phyloP scores from a whole-genome alignment of 768 basidiomycete genomes.

The Lanmaoa pseudosensibilis region DNA sequence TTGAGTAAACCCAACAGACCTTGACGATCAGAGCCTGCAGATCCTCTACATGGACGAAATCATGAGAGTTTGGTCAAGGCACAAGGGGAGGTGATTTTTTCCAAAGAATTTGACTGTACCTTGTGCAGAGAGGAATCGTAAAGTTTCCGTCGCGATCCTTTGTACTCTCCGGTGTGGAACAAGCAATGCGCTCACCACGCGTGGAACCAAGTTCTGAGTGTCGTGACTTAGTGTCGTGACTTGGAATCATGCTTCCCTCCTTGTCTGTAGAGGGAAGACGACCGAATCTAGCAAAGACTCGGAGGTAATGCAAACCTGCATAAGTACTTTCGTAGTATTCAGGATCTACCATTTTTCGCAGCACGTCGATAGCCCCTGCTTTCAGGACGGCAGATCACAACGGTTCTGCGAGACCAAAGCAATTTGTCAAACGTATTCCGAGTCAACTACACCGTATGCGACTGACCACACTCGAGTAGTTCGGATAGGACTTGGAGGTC shows the following conservation, averaged over 20 bases:
- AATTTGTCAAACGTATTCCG: background rate
- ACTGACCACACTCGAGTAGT: constrained; percentile 25
- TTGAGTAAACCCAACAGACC: constrained; percentile 16
- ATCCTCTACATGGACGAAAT: constrained; percentile 4
- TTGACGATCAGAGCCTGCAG: constrained; percentile 10
- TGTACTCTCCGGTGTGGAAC: constrained; percentile 19
- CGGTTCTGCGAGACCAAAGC: constrained; percentile 7
- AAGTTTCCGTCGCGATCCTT: constrained; percentile 10
- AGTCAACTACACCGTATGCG: too few relatives aligned
- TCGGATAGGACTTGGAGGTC: constrained; percentile 19
- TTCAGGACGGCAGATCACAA: constrained; percentile 18
- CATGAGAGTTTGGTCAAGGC: background rate
- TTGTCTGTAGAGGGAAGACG: constrained; percentile 5
- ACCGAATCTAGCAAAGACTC: constrained; percentile 21
- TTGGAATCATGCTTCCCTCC: background rate
- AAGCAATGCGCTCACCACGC: constrained; percentile 17
- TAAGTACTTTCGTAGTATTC: constrained; percentile 6
- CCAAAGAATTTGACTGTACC: background rate
- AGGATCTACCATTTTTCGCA: constrained; percentile 18
- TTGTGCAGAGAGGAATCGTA: constrained; percentile 15
- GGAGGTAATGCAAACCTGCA: constrained; percentile 28
- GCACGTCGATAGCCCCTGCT: constrained; percentile 9
- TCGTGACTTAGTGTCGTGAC: too few relatives aligned
- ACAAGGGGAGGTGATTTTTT: too few relatives aligned
- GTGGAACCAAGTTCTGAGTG: constrained; percentile 4